A percentile compares a stretch with the other conserved stretches of the same genome.
Evolutionary conservation across 495 filamentous ascomycete species (phyloP).

Genomic region (Staphylotrichum longicolle): DNA sequence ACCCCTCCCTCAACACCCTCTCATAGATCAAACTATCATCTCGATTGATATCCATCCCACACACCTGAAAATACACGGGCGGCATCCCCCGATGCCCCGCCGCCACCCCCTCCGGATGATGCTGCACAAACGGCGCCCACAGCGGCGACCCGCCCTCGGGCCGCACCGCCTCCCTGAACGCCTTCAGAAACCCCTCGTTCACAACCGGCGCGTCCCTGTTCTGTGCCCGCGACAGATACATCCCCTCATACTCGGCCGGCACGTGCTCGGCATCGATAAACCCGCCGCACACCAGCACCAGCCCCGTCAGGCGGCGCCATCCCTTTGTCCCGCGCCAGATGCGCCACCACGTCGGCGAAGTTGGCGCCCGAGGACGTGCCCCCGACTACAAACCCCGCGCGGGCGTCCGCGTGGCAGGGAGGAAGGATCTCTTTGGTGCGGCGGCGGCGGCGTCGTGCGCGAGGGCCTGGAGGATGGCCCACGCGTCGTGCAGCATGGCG

Average conservation of each 20-base stretch:
- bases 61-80: conserved; percentile 13
- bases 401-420: neutral
- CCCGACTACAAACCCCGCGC: conserved; percentile 12
- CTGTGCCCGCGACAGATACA: conserved; percentile 10
- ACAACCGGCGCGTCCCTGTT: conserved; percentile 7
- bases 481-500: conserved; percentile 10
- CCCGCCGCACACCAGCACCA: neutral
- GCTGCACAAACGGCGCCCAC: conserved; percentile 2
- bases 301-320: conserved; percentile 10
- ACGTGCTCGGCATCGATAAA: conserved; percentile 7
- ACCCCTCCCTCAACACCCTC: conserved; percentile 11
- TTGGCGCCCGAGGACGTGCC: conserved; percentile 16
- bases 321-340: conserved; percentile 3
- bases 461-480: neutral
- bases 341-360: conserved; percentile 11
- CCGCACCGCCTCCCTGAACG: neutral
- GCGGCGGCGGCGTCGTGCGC: neutral
- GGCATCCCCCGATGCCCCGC: conserved; percentile 10
- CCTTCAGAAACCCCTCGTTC: neutral
- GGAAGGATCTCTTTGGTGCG: neutral
- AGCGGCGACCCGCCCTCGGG: neutral
- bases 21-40: conserved; percentile 16
- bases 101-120: neutral
- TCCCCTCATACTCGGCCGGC: neutral
- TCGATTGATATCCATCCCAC: conserved; percentile 15